These are phyloP conservation scores for Suillus alpinus DNA, from an alignment of 768 basidiomycete species.

Conservation along the genomic window DNA sequence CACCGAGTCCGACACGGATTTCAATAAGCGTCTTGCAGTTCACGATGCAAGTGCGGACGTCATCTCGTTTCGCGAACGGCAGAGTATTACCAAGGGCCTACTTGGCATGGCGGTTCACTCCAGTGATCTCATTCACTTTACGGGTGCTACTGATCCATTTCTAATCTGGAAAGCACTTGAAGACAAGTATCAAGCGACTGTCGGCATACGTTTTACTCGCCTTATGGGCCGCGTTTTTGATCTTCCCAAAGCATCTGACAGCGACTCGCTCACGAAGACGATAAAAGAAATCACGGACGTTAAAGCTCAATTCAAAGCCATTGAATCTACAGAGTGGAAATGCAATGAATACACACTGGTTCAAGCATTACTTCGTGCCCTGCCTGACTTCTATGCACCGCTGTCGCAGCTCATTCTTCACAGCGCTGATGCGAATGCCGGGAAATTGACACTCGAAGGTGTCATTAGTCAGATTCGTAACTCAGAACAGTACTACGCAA, in stretches of 20 bases:
- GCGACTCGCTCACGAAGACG: neutral
- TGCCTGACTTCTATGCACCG: no score
- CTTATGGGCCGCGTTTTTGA: neutral
- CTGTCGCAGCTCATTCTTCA: no score
- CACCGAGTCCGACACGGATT: neutral
- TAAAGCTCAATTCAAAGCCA: no score
- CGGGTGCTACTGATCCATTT: neutral
- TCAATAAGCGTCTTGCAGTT: neutral
- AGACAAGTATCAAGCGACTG: neutral
- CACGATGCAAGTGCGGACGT: neutral
- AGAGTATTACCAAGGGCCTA: neutral
- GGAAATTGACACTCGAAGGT: no score
- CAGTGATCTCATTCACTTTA: neutral
- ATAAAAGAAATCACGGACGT: neutral
- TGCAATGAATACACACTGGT: no score
- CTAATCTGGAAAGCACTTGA: neutral
- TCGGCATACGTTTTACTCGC: neutral
- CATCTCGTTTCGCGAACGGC: neutral
- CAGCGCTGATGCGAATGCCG: no score
- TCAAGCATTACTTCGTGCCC: no score
- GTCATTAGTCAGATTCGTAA: no score
- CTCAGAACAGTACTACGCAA: no score
- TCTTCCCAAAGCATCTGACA: neutral
- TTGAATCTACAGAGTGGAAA: no score
- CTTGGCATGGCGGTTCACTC: neutral